Base-by-base conservation (phyloP, 495 filamentous ascomycete species). In the Trichoderma orchidacearum region DNA sequence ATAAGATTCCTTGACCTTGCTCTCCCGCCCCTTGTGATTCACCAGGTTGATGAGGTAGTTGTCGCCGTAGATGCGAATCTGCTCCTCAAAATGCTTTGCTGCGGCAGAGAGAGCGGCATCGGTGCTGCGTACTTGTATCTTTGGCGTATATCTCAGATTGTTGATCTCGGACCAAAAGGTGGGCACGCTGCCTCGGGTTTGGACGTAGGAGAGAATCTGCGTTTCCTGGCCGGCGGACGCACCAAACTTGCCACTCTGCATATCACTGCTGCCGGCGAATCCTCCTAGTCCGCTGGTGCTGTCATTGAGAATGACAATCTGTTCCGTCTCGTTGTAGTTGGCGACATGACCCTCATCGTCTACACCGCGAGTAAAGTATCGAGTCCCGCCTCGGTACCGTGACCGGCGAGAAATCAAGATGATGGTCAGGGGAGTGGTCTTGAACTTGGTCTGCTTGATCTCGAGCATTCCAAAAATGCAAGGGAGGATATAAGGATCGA, bases 271-370 rank as follows among this genome's bases (percentile, higher is more conserved):
- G 41, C 89, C 87, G 34, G 85, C 85, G 68, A 87, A 95, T 6
- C 90, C 91, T 13, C 86, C 87, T 7, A 92, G 65, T 1, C 86
- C 87, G 31, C 69, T 64, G 13, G 82, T 79, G 30, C 73, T 72
- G 66, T 95, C 93, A 62, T 96, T 95, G 60, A 98, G 68, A 31
- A 98, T 80, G 38, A 94, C 74, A 51, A 87, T 75, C 66, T 97
- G 94, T 64, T 98, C 93, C 0, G 94, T 97, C 73, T 98, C 93
- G 64, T 98, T 98, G 77, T 90, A 98, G 64, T 98, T 98, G 18
- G 90, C 86, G 5, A 90, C 94, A 66, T 96, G 80, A n/a, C 93
- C 93, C 59, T 89, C 71, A 56, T 95, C 89, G 64, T 98, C 92
- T 21, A 96, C 79, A 30, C 93, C 93, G 53, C 93, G 83, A 0